These are phyloP conservation scores for Arabidopsis suecica DNA, from an alignment of 345 rosid genomes.

Conservation along the genomic window DNA sequence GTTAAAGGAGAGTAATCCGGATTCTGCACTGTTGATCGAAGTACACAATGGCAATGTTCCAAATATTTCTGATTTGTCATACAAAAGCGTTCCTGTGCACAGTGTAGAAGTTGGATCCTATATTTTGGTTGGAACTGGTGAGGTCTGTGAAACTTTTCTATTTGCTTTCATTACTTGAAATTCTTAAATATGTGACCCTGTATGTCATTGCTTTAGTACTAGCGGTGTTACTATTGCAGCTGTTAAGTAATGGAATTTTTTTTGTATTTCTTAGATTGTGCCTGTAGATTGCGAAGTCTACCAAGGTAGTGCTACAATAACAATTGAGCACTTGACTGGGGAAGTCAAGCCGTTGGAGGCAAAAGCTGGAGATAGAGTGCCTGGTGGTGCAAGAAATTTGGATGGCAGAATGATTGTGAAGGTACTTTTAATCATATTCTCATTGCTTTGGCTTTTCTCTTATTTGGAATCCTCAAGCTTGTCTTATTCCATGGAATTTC, in stretches of 20 bases:
- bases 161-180: conserved; percentile 9
- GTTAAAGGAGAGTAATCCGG: conserved; percentile 91
- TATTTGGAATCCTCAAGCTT: background rate
- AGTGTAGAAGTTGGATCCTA: conserved; percentile 82
- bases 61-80: conserved; percentile 69
- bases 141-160: conserved; percentile 67
- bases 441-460: conserved; percentile 11
- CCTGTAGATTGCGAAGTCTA: conserved; percentile 94
- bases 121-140: conserved; percentile 93
- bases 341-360: conserved; percentile 93
- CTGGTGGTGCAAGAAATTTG: conserved; percentile 96
- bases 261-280: conserved; percentile 67
- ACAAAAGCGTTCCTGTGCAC: conserved; percentile 84
- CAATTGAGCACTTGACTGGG: conserved; percentile 95
- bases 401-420: conserved; percentile 96
- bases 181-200: background rate
- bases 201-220: conserved; percentile 3
- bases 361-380: conserved; percentile 84
- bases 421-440: conserved; percentile 48
- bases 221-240: background rate
- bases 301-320: conserved; percentile 91
- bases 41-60: conserved; percentile 67
- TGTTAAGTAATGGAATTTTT: conserved; percentile 23
- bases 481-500: conserved; percentile 16
- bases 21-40: conserved; percentile 70